These are phyloP conservation scores for Rhamnella rubrinervis DNA, from an alignment of 331 rosid species.

Conservation along the genomic window DNA sequence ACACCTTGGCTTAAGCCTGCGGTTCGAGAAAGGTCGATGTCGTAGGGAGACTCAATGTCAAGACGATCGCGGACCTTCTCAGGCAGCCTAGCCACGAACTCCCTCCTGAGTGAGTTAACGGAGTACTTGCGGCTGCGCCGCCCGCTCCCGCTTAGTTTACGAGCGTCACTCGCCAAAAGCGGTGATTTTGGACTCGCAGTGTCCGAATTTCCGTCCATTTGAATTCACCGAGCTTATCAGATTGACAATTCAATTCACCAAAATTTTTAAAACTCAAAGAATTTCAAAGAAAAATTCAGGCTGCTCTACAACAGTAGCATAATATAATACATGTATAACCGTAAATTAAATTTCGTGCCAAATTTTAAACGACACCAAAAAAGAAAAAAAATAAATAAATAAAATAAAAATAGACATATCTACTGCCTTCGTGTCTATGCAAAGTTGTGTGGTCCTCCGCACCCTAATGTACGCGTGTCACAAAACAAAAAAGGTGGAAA, in stretches of 20 bases:
- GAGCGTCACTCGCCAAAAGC: conserved; percentile 19
- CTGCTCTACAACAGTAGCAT: too few relatives aligned
- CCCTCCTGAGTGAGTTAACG: conserved; percentile 36
- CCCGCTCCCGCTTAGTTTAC: conserved; percentile 14
- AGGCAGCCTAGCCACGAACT: conserved; percentile 42
- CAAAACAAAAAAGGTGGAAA: too few relatives aligned
- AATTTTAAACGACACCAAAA: too few relatives aligned
- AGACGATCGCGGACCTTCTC: conserved; percentile 27
- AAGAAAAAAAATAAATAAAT: too few relatives aligned
- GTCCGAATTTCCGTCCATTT: conserved; percentile 30
- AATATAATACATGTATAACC: too few relatives aligned
- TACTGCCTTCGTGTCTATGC: too few relatives aligned
- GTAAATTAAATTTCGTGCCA: too few relatives aligned
- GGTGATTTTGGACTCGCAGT: conserved; percentile 13
- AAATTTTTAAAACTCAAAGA: neutral
- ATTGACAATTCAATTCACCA: too few relatives aligned
- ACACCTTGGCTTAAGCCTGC: conserved; percentile 34
- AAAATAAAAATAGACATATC: too few relatives aligned
- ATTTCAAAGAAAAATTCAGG: too few relatives aligned
- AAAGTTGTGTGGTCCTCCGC: too few relatives aligned
- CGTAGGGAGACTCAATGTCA: conserved; percentile 32
- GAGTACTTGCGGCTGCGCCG: conserved; percentile 40
- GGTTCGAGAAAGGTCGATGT: conserved; percentile 31
- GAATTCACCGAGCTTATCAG: neutral
- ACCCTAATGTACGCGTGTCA: too few relatives aligned